phyloP scores from a whole-genome alignment of 257 asterid genomes.

The Voacanga thouarsii region DNA sequence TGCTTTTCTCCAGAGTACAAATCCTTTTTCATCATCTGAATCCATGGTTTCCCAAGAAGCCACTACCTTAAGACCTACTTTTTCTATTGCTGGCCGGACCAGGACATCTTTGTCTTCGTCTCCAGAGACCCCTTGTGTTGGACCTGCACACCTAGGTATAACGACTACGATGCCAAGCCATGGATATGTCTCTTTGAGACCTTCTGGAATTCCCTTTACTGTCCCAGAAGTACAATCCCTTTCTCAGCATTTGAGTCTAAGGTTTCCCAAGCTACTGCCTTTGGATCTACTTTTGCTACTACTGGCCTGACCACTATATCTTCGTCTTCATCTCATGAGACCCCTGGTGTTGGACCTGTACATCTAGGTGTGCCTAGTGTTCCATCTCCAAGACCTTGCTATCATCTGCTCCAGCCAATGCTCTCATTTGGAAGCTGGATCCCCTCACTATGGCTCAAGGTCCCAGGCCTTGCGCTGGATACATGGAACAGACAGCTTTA shows the following conservation, averaged over 20 bases:
- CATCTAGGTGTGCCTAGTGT: constrained; percentile 2
- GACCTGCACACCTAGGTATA: constrained; percentile 34
- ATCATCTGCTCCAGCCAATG: neutral
- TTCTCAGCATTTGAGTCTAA: neutral
- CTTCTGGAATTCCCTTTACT: neutral
- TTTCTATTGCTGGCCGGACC: neutral
- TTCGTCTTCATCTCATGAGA: constrained; percentile 18
- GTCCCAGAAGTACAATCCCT: constrained; percentile 5
- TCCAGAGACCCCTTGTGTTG: constrained; percentile 33
- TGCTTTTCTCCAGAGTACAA: neutral
- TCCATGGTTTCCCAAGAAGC: neutral
- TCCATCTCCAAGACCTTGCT: constrained; percentile 13
- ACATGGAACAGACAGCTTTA: neutral
- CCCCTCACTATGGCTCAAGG: constrained; percentile 14
- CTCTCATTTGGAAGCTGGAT: neutral
- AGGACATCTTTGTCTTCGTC: constrained; percentile 3
- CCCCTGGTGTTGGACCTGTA: constrained; percentile 45
- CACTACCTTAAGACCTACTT: neutral
- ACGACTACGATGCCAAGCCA: constrained; percentile 1
- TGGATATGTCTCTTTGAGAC: neutral
- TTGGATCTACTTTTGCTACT: neutral
- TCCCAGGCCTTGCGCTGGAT: neutral
- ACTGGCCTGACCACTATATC: neutral
- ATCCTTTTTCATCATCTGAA: constrained; percentile 2
- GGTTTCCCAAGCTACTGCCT: neutral